Evolutionary conservation across 129 eudicot genomes (phyloP).

Genomic region (Solidago caesia): DNA sequence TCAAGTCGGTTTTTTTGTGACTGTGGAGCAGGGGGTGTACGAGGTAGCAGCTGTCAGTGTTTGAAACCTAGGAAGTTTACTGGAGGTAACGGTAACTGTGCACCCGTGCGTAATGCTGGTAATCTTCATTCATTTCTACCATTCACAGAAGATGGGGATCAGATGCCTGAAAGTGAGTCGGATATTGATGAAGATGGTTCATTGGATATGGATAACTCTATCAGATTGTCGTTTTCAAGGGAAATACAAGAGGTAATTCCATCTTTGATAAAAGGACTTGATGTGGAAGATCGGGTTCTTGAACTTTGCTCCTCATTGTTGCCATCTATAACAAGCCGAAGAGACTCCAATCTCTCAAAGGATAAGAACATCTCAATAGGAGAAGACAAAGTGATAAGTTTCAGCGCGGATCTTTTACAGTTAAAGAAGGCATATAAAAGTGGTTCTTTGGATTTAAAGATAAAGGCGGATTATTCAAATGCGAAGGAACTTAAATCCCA

Average conservation of each 20-base stretch:
- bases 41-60: conserved; percentile 97
- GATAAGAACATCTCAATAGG: conserved; percentile 61
- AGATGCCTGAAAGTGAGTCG: conserved; percentile 87
- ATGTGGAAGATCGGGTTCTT: conserved; percentile 73
- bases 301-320: conserved; percentile 63
- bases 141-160: conserved; percentile 80
- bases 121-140: conserved; percentile 82
- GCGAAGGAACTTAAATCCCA: conserved; percentile 89
- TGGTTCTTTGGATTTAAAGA: conserved; percentile 88
- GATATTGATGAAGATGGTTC: conserved; percentile 84
- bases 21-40: conserved; percentile 98
- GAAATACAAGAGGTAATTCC: conserved; percentile 80
- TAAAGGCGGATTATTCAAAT: conserved; percentile 92
- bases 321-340: conserved; percentile 64
- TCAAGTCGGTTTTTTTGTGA: conserved; percentile 98
- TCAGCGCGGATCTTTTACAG: conserved; percentile 70
- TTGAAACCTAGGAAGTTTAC: conserved; percentile 86
- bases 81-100: conserved; percentile 50
- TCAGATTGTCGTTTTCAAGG: conserved; percentile 63
- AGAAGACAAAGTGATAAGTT: conserved; percentile 65
- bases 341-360: conserved; percentile 60
- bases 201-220: conserved; percentile 57
- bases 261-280: conserved; percentile 56
- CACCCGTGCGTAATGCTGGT: conserved; percentile 46
- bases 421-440: conserved; percentile 96